Evolutionary conservation across 2,329 filamentous ascomycete species (phyloP), one percentile per base, ranked within the genome.

Genomic region (Aspergillus sojae): DNA sequence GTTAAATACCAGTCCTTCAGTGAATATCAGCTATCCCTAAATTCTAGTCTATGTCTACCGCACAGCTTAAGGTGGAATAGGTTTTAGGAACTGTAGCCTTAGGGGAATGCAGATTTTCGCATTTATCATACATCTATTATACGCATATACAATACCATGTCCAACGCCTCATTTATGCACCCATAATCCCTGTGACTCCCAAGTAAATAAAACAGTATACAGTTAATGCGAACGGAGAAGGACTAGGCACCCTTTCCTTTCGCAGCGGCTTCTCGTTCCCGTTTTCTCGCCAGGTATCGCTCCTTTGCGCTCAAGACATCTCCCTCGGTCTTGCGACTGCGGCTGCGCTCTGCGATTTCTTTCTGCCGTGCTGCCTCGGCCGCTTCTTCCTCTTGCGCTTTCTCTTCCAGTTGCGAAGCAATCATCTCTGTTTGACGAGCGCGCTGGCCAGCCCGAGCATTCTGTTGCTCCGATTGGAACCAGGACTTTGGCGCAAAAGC

Each of bases 231-330:
- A 9, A 39, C 28, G 14, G n/a, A 26, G n/a, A 39, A 39, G 34
- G 4, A 3, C 46, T 54, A 69, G 4, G 59, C 59, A 32, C 61
- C 65, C 60, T 74, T 74, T 30, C 58, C 68, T 55, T 71, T 71
- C 14, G 69, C 70, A 39, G 74, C 74, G n/a, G 75, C 75, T 59
- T 79, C 79, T 63, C 77, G 74, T 65, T 88, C 86, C 65, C 77
- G 82, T 78, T 88, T 89, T 66, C 87, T 78, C 58, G 86, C 84
- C 69, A 89, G 72, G 71, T 87, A 89, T 52, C 87, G 79, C 72
- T 89, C 87, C 68, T 83, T 85, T 4, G 87, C 87, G 71, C 86
- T 86, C 64, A 80, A 83, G 45, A 89, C 85, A 62, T 89, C 86
- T 14, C 71, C 75, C 34, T 82, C 80, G 1, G 85, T 87, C 78